A percentile compares a stretch with the other conserved stretches of the same genome.
phyloP scores from a whole-genome alignment of 257 asterid species.

The Salvia splendens region DNA sequence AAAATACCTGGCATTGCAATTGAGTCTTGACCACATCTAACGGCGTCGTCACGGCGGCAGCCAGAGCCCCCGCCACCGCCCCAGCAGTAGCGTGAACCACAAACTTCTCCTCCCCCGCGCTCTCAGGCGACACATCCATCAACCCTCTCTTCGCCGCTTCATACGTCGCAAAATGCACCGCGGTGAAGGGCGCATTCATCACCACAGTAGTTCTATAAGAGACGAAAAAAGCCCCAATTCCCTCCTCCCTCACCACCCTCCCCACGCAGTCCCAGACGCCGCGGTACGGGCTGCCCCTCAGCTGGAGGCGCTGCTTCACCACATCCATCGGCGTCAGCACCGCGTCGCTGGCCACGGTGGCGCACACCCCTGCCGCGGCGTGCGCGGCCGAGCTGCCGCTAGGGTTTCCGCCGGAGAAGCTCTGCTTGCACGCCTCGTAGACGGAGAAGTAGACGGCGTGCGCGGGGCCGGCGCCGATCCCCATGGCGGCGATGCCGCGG shows the following conservation, averaged over 20 bases:
- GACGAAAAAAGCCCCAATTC: constrained; percentile 72
- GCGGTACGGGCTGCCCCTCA: constrained; percentile 72
- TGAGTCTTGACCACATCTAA: constrained; percentile 97
- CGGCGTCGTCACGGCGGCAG: constrained; percentile 87
- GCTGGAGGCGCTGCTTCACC: constrained; percentile 96
- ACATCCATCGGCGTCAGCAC: constrained; percentile 95
- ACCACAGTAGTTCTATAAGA: constrained; percentile 82
- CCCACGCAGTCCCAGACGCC: constrained; percentile 79
- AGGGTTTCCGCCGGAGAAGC: constrained; percentile 66
- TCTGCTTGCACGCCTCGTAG: constrained; percentile 73
- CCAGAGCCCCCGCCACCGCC: constrained; percentile 91
- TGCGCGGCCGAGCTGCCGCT: constrained; percentile 68
- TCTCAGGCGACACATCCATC: constrained; percentile 64
- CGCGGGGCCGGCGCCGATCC: constrained; percentile 94
- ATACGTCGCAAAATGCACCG: constrained; percentile 85
- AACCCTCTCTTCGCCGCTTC: constrained; percentile 84
- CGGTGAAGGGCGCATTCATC: constrained; percentile 97
- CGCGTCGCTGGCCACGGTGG: constrained; percentile 90
- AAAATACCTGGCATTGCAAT: constrained; percentile 91
- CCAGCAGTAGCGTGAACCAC: constrained; percentile 94
- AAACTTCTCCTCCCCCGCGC: constrained; percentile 62
- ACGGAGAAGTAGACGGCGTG: constrained; percentile 92
- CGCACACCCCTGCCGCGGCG: constrained; percentile 80
- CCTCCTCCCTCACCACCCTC: constrained; percentile 81
- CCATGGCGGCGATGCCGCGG: constrained; percentile 99